Conservation (phyloP, 2,329 filamentous ascomycete species). For the Colletotrichum orchidophilum region DNA sequence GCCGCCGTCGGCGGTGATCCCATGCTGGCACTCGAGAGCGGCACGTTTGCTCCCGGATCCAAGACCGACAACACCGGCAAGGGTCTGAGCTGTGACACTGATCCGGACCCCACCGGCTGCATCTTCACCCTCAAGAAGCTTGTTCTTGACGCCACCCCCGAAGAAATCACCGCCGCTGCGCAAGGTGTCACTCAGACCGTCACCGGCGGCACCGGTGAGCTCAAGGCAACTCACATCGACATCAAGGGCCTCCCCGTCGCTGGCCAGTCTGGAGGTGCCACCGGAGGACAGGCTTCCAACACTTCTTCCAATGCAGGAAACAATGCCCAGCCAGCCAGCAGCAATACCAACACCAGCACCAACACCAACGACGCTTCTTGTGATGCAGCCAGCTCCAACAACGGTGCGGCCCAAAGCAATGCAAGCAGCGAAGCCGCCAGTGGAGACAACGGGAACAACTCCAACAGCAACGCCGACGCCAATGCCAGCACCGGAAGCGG, state of each 20-base stretch:
- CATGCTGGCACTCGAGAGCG: constrained; percentile 51
- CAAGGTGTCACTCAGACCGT: constrained; percentile 39
- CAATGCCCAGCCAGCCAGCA: not conserved
- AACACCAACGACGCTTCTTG: constrained; percentile 9
- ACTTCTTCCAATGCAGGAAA: not conserved
- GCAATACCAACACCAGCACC: not conserved
- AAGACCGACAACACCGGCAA: constrained; percentile 48
- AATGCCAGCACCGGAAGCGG: constrained; percentile 35
- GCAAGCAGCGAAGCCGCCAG: constrained; percentile 6
- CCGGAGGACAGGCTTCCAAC: not conserved
- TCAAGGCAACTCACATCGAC: constrained; percentile 39
- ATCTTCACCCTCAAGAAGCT: constrained; percentile 65
- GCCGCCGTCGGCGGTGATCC: constrained; percentile 54
- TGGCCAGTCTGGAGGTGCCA: constrained; percentile 19
- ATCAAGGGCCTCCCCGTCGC: constrained; percentile 38
- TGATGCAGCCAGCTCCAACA: not conserved
- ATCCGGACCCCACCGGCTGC: constrained; percentile 60
- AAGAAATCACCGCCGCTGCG: constrained; percentile 63
- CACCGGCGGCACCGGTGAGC: constrained; percentile 44
- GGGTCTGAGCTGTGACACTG: constrained; percentile 65
- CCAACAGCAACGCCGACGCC: constrained; percentile 21
- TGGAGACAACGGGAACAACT: constrained; percentile 21
- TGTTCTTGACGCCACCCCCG: constrained; percentile 62
- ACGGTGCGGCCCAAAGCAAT: not conserved
- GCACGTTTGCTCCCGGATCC: constrained; percentile 54